These are phyloP conservation scores for Pseudocercospora musae DNA, from an alignment of 2,329 filamentous ascomycete species.

Conservation along the genomic window DNA sequence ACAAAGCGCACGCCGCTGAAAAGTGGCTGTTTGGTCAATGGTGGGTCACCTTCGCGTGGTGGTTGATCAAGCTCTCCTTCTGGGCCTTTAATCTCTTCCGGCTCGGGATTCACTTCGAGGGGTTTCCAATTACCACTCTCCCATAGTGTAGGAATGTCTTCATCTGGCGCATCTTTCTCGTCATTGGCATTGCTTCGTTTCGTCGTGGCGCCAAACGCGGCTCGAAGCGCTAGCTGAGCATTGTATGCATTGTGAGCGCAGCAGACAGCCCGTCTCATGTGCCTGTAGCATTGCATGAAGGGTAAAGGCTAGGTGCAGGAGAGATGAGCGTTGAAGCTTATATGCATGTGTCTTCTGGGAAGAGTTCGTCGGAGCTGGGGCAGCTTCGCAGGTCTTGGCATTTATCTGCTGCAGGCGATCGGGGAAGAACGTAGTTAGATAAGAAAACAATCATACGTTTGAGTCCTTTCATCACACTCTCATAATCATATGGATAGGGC, in stretches of 20 bases:
- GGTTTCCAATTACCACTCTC: constrained; percentile 6
- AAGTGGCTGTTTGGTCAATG: not conserved
- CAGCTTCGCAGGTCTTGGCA: not conserved
- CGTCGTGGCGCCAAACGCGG: constrained; percentile 18
- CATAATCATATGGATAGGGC: not conserved
- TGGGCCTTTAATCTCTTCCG: not conserved
- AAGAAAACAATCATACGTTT: no score
- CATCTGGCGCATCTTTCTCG: not conserved
- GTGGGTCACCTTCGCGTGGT: not conserved
- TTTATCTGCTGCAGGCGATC: not conserved
- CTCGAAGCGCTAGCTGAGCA: constrained; percentile 19
- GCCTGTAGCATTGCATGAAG: constrained; percentile 22
- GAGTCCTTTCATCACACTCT: no score
- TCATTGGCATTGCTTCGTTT: not conserved
- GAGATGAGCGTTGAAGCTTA: not conserved
- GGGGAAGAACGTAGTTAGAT: no score
- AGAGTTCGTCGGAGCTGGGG: not conserved
- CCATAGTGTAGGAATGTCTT: constrained; percentile 3
- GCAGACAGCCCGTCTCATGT: constrained; percentile 18
- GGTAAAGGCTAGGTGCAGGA: not conserved
- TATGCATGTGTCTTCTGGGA: not conserved
- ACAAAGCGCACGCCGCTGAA: not conserved
- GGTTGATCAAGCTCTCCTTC: not conserved
- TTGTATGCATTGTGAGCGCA: constrained; percentile 26
- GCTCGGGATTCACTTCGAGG: not conserved